Evolutionary conservation across 495 filamentous ascomycete genomes (phyloP).

Genomic region (Aspergillus kassunensis): DNA sequence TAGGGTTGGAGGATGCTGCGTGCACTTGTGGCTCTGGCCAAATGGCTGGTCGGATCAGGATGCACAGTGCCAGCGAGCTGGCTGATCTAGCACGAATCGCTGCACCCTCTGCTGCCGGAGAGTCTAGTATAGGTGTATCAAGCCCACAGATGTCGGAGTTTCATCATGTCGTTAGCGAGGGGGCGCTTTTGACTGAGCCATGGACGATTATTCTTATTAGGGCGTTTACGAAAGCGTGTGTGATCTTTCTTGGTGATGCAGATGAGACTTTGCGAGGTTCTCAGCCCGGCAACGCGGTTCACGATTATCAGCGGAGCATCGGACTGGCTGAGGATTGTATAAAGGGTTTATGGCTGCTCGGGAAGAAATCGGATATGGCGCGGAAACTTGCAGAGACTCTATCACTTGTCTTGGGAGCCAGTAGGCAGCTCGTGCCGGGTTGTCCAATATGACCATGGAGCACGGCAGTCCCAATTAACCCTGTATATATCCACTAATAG

Average conservation of each 20-base stretch:
- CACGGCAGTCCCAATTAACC: too few species aligned
- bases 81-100: background rate
- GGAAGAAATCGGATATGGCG: background rate
- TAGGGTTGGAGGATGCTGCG: background rate
- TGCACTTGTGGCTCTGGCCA: background rate
- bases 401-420: background rate
- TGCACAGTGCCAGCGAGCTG: background rate
- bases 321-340: background rate
- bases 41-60: background rate
- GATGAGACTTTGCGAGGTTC: background rate
- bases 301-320: background rate
- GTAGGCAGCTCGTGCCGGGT: too few species aligned
- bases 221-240: background rate
- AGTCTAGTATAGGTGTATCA: background rate
- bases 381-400: background rate
- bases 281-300: background rate
- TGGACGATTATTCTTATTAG: background rate
- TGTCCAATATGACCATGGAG: too few species aligned
- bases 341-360: background rate
- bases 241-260: background rate
- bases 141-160: background rate
- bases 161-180: background rate
- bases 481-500: too few species aligned
- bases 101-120: background rate
- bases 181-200: background rate